Percentiles rank a stretch among this genome's conserved stretches.
Evolutionary conservation across 129 eudicot genomes (phyloP).

Genomic region (Flaveria ramosissima): DNA sequence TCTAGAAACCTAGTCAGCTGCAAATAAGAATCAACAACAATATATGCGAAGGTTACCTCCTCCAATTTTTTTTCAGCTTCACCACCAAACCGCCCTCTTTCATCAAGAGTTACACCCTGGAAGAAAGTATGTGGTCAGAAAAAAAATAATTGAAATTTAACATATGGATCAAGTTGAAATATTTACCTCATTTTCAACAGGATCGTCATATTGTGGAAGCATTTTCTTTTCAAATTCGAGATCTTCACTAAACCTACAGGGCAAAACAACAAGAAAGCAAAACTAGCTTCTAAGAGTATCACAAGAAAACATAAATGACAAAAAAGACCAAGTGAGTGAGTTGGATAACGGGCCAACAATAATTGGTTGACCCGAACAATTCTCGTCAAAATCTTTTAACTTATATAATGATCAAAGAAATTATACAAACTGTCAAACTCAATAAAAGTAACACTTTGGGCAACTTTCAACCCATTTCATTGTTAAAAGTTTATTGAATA

Average conservation of each 20-base stretch:
- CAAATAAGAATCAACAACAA: background rate
- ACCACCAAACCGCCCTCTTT: conserved; percentile 82
- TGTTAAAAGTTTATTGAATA: background rate
- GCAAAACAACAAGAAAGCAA: conserved; percentile 24
- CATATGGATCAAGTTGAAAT: conserved; percentile 9
- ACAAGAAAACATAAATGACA: background rate
- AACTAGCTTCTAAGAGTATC: conserved; percentile 27
- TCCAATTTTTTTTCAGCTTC: conserved; percentile 93
- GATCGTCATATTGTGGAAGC: conserved; percentile 98
- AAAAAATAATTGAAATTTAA: background rate
- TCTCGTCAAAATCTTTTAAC: background rate
- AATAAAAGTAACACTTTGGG: background rate
- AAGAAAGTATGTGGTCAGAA: conserved; percentile 30
- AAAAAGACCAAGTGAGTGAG: background rate
- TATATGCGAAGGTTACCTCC: conserved; percentile 57
- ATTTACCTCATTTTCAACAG: conserved; percentile 76
- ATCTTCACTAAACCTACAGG: conserved; percentile 79
- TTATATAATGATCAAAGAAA: background rate
- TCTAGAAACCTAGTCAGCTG: background rate
- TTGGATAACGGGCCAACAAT: background rate
- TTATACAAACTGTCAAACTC: background rate
- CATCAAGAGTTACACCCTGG: conserved; percentile 90
- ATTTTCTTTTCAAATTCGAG: conserved; percentile 72
- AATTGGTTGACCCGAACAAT: background rate
- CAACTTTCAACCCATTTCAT: conserved; percentile 2